Evolutionary conservation across 2,329 filamentous ascomycete genomes (phyloP).

Genomic region (Claviceps fusiformis): DNA sequence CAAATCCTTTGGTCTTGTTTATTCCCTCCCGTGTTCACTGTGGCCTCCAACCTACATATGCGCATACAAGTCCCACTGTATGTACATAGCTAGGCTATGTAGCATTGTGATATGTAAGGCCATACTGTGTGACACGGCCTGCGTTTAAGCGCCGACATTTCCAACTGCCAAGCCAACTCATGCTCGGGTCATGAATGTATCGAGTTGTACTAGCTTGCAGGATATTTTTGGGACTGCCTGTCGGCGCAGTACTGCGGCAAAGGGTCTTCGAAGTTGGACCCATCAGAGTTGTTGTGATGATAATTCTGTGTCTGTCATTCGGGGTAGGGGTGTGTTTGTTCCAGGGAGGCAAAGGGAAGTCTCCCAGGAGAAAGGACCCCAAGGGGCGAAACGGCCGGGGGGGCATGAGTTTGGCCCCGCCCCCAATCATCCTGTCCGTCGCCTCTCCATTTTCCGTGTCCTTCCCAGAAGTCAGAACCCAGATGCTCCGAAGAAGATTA

Average conservation of each 20-base stretch:
- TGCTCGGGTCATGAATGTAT: background rate
- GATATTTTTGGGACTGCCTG: no score
- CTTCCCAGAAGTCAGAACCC: background rate
- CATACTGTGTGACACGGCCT: background rate
- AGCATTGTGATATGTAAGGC: background rate
- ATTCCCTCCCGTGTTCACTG: background rate
- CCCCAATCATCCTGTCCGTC: background rate
- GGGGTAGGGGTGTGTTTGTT: no score
- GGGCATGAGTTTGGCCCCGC: background rate
- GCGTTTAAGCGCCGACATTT: background rate
- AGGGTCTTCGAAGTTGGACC: background rate
- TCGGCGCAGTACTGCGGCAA: background rate
- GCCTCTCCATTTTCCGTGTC: background rate
- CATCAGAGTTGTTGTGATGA: background rate
- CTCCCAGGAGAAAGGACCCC: no score
- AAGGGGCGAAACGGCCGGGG: background rate
- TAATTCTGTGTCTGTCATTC: background rate
- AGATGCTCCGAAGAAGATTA: background rate
- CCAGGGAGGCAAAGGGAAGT: no score
- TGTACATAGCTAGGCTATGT: background rate
- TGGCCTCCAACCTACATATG: background rate
- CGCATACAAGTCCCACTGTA: background rate
- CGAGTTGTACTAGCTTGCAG: background rate
- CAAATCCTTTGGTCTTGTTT: background rate
- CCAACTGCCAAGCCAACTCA: background rate